phyloP scores from a whole-genome alignment of 2,329 filamentous ascomycete species.

The Penicillium sp. region DNA sequence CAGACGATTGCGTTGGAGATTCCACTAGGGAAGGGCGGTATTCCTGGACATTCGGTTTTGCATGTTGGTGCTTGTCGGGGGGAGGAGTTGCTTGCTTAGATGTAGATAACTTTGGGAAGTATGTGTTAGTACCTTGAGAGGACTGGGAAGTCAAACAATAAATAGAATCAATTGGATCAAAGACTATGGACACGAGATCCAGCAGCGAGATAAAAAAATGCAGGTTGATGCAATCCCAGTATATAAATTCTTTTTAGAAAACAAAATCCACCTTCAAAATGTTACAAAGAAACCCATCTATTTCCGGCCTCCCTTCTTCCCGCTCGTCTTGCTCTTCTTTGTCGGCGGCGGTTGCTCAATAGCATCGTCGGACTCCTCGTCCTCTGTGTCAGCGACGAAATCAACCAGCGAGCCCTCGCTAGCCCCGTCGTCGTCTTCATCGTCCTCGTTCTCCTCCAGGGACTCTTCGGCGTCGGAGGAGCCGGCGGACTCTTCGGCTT shows the following conservation, averaged over 20 bases:
- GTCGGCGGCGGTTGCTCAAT: conserved; percentile 29
- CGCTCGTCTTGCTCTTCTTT: conserved; percentile 37
- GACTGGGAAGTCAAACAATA: not conserved
- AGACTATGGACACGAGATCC: conserved; percentile 6
- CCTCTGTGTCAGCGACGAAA: conserved; percentile 49
- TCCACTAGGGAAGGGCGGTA: conserved; percentile 33
- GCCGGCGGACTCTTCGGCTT: conserved; percentile 43
- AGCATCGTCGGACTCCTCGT: conserved; percentile 41
- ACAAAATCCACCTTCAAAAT: conserved; percentile 10
- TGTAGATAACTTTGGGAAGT: not conserved
- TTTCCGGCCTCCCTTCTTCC: conserved; percentile 35
- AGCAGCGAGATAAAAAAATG: not conserved
- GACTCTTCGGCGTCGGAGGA: conserved; percentile 48
- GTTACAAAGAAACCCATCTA: conserved; percentile 23
- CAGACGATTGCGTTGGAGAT: conserved; percentile 40
- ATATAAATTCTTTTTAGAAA: conserved; percentile 18
- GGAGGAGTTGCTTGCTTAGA: conserved; percentile 12
- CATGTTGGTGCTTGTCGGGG: conserved; percentile 41
- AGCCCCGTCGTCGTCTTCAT: conserved; percentile 63
- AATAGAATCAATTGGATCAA: not conserved
- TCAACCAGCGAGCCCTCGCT: conserved; percentile 53
- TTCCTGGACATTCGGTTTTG: conserved; percentile 43
- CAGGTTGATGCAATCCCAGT: conserved; percentile 15
- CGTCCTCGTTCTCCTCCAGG: conserved; percentile 60
- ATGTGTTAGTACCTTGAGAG: not conserved